phyloP scores from a whole-genome alignment of 495 filamentous ascomycete species.

The Talaromyces ruber region DNA sequence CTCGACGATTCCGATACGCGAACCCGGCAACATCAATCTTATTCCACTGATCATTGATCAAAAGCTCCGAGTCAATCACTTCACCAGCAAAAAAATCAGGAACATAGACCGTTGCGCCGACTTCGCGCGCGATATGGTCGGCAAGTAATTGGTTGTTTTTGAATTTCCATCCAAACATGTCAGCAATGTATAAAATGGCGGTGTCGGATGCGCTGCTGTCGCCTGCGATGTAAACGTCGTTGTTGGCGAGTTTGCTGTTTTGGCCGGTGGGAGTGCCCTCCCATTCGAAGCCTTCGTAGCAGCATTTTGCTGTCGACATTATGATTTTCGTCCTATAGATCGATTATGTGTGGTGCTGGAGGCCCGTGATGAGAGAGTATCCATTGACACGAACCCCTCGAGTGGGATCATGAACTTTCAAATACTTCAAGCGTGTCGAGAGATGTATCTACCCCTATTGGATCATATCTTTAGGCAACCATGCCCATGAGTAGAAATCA shows the following conservation, averaged over 20 bases:
- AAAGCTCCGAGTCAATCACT: constrained; percentile 23
- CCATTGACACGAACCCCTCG: background rate
- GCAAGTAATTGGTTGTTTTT: constrained; percentile 38
- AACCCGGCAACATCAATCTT: constrained; percentile 33
- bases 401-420: background rate
- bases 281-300: constrained; percentile 35
- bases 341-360: background rate
- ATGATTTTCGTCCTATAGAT: background rate
- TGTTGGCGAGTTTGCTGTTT: constrained; percentile 22
- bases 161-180: constrained; percentile 43
- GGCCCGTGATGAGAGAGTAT: background rate
- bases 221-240: constrained; percentile 33
- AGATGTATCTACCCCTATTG: background rate
- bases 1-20: constrained; percentile 27
- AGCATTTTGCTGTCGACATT: constrained; percentile 15
- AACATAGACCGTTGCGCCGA: constrained; percentile 39
- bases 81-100: constrained; percentile 40
- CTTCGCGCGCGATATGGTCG: constrained; percentile 41
- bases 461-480: background rate
- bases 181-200: constrained; percentile 37
- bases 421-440: background rate
- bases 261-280: constrained; percentile 33
- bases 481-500: background rate
- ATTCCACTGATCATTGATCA: constrained; percentile 18
- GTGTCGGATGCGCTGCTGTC: constrained; percentile 17